phyloP scores from a whole-genome alignment of 106 monocot species.

The Dactylorhiza incarnata region DNA sequence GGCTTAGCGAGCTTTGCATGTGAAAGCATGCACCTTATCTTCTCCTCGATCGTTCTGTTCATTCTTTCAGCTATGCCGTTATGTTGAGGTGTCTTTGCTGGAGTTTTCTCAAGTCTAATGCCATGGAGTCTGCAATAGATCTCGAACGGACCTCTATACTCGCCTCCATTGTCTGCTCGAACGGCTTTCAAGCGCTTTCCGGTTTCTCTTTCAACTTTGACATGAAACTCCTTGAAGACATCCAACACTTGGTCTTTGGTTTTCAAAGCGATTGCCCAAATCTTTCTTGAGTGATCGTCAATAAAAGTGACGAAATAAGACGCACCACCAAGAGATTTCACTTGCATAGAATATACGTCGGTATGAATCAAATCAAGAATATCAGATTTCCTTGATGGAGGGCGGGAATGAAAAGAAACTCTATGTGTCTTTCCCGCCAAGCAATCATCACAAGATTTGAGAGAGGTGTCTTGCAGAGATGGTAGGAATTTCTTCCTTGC shows the following conservation, averaged over 20 bases:
- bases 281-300: neutral
- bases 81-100: neutral
- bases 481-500: neutral
- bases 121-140: too few relatives aligned
- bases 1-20: neutral
- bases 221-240: too few relatives aligned
- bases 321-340: neutral
- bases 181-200: too few relatives aligned
- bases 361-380: neutral
- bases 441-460: neutral
- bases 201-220: too few relatives aligned
- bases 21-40: neutral
- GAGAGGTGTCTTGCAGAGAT: neutral
- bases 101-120: neutral
- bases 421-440: too few relatives aligned
- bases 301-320: conserved; percentile 2
- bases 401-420: too few relatives aligned
- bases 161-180: too few relatives aligned
- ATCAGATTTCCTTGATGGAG: too few relatives aligned
- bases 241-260: too few relatives aligned
- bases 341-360: neutral
- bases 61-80: neutral
- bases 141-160: too few relatives aligned
- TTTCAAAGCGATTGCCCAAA: too few relatives aligned
- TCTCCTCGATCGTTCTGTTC: neutral